Evolutionary conservation across 1,284 basidiomycete species (phyloP), one percentile per base, ranked within the genome.

Genomic region (Coriolopsis trogii): DNA sequence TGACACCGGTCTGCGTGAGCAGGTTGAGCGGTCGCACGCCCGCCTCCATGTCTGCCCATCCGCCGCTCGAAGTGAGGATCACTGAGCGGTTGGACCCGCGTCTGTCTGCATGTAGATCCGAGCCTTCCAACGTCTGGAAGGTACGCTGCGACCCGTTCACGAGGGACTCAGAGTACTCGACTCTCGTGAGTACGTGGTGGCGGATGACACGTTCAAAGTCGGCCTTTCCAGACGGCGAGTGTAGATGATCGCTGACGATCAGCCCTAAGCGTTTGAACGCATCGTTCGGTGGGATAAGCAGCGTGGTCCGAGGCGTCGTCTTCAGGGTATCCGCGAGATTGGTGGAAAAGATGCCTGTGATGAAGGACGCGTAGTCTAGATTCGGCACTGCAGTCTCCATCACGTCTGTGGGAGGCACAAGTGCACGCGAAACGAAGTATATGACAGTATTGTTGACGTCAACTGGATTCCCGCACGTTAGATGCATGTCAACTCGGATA

Each of bases 291-390:
- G 97, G 97, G 21, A 97, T 85, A 38, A 99, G 81, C 56, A 95
- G 83, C 1, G 93, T 91, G 4, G 90, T 87, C 8, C 82, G 84
- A 0, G 91, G 86, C 16, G 80, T 79, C 15, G 69, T 78, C 59
- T 85, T 86, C 38, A 95, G 74, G 10, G 73, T 73, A 36, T 89
- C 82, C 7, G 91, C 89, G 30, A 96, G 79, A 10, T 83, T 82
- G 3, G 91, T 88, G 2, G 95, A 91, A 66, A 93, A 94, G 15
- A 95, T 77, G 3, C 93, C 89, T 0, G 94, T 93, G 34, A 98
- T 82, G 72, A 95, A 99, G 1, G 88, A 86, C 0, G 95, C 96
- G 18, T 94, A 79, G 31, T 93, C 85, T 4, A 97, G 78, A 45
- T 82, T 81, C 0, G 94, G 91, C 9, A 97, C 77, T 4, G 93